Evolutionary conservation across 441 rosid genomes (phyloP), one percentile per base, ranked within the genome.

Genomic region (Rhodomyrtus psidioides): DNA sequence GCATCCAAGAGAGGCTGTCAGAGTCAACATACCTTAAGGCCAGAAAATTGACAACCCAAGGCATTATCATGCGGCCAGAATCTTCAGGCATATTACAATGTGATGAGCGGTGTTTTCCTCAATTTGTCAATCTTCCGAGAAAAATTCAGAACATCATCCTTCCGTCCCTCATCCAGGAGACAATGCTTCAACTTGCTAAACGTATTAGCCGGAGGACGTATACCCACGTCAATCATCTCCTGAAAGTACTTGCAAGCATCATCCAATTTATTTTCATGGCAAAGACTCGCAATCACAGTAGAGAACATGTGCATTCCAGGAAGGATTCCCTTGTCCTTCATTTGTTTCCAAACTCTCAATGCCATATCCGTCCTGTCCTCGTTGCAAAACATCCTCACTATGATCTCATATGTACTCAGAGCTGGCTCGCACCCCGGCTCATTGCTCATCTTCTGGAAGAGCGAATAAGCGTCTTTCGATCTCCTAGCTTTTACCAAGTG

Each of bases 271-370:
- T 91, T 89, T 88, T 90, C 94, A 84, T 92, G 85, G 87, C 97
- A 93, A 88, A 96, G 81, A 85, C 92, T 89, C 83, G 86, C 86
- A 51, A 96, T 93, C 90, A 96, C 84, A 54, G 90, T 91, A 6
- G 92, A 96, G 88, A 93, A 95, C 98, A 95, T 94, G 86, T 95
- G 99, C 97, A 95, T 94, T 24, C 93, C 98, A 2, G 98, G 99
- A 84, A 94, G 94, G 53, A 95, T 88, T 56, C 98, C 98, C 88
- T 86, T 91, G 1, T 90, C 91, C 90, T 91, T 95, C 97, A 96
- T 95, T 93, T 92, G 91, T 60, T 90, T 93, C 98, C 99, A 94
- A 55, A 93, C 82, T 84, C 88, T 90, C 16, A 91, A 83, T 10
- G 98, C 98, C 92, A 90, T 91, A 85, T 95, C 97, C 53, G 93